Conservation (phyloP, 768 basidiomycete genomes). For the Suillus cothurnatus region DNA sequence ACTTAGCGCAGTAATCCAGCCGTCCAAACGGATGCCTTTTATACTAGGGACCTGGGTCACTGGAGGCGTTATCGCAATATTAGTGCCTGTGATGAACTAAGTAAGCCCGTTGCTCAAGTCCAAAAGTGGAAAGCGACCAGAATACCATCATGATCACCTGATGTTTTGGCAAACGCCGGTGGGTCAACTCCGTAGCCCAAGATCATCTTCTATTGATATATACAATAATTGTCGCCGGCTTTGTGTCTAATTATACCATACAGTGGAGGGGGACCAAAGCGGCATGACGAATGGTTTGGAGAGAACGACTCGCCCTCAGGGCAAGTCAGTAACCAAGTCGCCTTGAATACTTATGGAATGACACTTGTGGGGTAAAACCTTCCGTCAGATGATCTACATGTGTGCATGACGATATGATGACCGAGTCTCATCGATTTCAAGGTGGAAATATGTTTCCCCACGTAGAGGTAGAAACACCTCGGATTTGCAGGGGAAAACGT, state of each 20-base stretch:
- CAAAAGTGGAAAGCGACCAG: background rate
- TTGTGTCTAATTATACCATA: background rate
- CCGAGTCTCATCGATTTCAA: background rate
- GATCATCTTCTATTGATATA: background rate
- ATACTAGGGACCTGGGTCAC: background rate
- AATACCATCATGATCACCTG: background rate
- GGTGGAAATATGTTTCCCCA: background rate
- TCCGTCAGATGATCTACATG: background rate
- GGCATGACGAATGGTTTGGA: background rate
- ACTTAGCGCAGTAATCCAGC: background rate
- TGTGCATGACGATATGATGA: background rate
- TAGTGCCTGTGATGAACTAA: background rate
- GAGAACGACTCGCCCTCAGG: background rate
- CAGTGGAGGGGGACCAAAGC: background rate
- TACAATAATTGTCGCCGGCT: background rate
- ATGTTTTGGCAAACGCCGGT: background rate
- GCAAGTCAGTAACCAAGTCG: background rate
- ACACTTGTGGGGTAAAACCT: background rate
- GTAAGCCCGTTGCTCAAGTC: conserved; percentile 1
- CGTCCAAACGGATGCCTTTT: background rate
- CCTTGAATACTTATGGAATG: background rate
- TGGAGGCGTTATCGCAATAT: background rate
- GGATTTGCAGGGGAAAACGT: background rate
- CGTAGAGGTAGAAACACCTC: background rate
- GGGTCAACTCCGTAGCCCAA: background rate